A percentile compares a stretch with the other conserved stretches of the same genome.
phyloP scores from a whole-genome alignment of 176 grass and related monocot genomes.

The Zoysia japonica region DNA sequence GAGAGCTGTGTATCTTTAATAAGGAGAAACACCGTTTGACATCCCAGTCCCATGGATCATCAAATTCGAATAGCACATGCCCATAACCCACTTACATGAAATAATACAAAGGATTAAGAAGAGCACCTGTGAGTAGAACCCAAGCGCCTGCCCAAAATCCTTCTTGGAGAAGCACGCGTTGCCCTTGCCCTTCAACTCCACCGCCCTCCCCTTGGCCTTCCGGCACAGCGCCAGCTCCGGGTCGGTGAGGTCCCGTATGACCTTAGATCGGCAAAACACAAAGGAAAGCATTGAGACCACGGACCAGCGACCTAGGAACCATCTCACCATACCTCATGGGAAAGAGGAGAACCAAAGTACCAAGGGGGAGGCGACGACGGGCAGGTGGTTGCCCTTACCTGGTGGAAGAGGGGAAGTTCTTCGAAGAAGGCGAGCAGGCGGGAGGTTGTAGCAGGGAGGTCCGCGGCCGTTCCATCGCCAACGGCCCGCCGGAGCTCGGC shows the following conservation, averaged over 20 bases:
- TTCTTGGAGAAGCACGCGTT: slow-evolving; percentile 70
- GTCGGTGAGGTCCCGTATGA: slow-evolving; percentile 66
- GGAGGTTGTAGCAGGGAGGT: slow-evolving; percentile 52
- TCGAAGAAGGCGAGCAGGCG: slow-evolving; percentile 58
- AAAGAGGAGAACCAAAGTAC: not conserved
- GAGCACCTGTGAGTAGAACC: slow-evolving; percentile 77
- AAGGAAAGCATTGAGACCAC: not conserved
- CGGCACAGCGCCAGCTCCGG: slow-evolving; percentile 67
- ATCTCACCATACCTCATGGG: not conserved
- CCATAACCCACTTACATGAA: not conserved
- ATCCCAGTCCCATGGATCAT: not conserved
- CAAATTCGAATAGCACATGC: not conserved
- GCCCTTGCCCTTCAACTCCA: slow-evolving; percentile 67
- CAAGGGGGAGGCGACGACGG: not conserved
- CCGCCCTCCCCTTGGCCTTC: slow-evolving; percentile 60
- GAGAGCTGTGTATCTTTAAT: too few relatives aligned
- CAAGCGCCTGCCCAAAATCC: slow-evolving; percentile 60
- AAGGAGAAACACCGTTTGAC: not conserved
- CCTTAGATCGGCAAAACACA: slow-evolving; percentile 25
- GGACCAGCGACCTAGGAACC: slow-evolving; percentile 30
- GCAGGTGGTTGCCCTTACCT: slow-evolving; percentile 37
- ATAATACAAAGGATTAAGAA: slow-evolving; percentile 1
- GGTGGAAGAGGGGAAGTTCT: slow-evolving; percentile 64
- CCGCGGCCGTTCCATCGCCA: slow-evolving; percentile 54
- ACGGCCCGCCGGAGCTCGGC: slow-evolving; percentile 67